Base-by-base conservation (phyloP, 768 basidiomycete genomes). In the Kwoniella heveanensis region DNA sequence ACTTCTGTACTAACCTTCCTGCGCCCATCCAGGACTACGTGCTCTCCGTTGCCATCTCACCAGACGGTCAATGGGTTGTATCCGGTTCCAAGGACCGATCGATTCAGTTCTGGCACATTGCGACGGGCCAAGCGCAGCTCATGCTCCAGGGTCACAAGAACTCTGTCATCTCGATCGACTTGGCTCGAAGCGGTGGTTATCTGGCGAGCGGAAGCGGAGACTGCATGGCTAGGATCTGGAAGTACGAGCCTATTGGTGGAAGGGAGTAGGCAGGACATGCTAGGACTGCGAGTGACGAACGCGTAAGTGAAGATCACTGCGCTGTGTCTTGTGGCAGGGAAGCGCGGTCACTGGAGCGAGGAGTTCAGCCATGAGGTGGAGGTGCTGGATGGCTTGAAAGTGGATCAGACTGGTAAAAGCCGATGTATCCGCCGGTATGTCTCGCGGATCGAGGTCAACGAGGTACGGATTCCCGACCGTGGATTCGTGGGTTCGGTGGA, bases 51-150 rank as follows among this genome's bases (percentile, higher is more conserved):
- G 87, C 87, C 21, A 90, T 93, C 52, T 92, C 91, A 50, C 89
- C 92, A 67, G 94, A 97, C 79, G 91, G 91, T 3, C 87, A 90
- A 68, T 89, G 92, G 90, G 89, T 98, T 70, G 94, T 96, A 12
- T 93, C 91, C 12, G 95, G 96, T 55, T 88, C 88, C 36, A 97
- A 97, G 82, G 96, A 99, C 78, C 89, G 96, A 13, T 90, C 92
- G 0, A 93, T 99, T 59, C 80, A 81, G 65, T 81, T 81, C 70
- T 81, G 76, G 77, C 91, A 94, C 79, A 92, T 95, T 77, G 92
- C 90, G 88, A 85, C 84, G 13, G 88, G 86, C 44, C 85, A 87
- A 46, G 88, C 92, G 72, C 94, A 98, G 79, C 89, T 91, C 73
- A 92, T 95, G 89, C 83, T 99, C 30, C 94, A 97, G 78, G 88